Evolutionary conservation across 768 basidiomycete species (phyloP), one percentile per base, ranked within the genome.

Genomic region (Lentinula raphanica): DNA sequence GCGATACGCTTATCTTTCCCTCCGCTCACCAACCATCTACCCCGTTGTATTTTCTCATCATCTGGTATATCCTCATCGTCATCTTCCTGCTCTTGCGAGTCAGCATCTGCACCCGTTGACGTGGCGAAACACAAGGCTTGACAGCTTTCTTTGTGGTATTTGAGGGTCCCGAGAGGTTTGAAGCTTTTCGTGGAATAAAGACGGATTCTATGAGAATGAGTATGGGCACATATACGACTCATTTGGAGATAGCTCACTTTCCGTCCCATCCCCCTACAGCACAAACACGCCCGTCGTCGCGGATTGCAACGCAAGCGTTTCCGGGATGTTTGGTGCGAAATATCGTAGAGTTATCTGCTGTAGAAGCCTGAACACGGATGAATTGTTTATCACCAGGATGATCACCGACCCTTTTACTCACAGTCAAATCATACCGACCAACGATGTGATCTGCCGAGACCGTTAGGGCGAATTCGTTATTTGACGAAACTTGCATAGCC

Each of bases 251-350:
- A 5, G 72, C 89, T 64, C 62, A 94, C 95, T 79, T 84, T 35
- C 96, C 94, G 60, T 98, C 94, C 96, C 96, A 98, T 0, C 94
- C 93, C 2, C 89, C 95, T 2, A 94, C 76, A 0, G 94, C 94
- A 63, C 94, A 88, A 0, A 98, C 82, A 21, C 81, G 80, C 0
- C 86, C 92, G 62, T 90, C 87, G 35, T 83, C 78, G 5, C 85
- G 83, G 12, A 97, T 83, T 3, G 86, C 81, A n/a, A 98, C 70
- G 6, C 83, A 80, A 0, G 81, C 80, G 65, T 94, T 94, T 3
- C 94, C 94, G 0, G 91, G 84, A 61, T 91, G 78, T 64, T 87
- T 93, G 21, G 85, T 93, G 45, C 83, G 75, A 62, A 82, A 71
- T 15, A 77, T 64, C 15, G 32, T 40, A 19, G 39, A 31, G 27